phyloP scores from a whole-genome alignment of 2,329 filamentous ascomycete species.

The Diaporthe vexans region DNA sequence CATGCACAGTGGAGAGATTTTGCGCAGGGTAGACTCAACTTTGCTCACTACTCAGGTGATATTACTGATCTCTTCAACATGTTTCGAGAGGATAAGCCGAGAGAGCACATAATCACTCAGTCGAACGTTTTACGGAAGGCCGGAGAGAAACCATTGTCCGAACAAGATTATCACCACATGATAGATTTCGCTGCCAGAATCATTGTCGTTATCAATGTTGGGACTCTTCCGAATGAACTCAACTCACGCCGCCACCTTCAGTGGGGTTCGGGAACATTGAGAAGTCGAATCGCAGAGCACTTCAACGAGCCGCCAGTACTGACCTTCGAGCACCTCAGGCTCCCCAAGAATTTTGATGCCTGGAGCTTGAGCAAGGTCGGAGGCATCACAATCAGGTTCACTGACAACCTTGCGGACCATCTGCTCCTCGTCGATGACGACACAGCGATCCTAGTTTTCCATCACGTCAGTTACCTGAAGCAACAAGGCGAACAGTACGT shows the following conservation, averaged over 20 bases:
- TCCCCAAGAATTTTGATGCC: constrained; percentile 45
- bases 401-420: constrained; percentile 57
- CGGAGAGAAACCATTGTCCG: not conserved
- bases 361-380: constrained; percentile 48
- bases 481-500: constrained; percentile 44
- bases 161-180: not conserved
- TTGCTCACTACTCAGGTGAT: not conserved
- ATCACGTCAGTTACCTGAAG: constrained; percentile 55
- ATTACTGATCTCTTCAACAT: not conserved
- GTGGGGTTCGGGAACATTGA: not conserved
- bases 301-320: not conserved
- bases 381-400: constrained; percentile 54
- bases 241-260: not conserved
- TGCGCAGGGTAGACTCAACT: not conserved
- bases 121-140: not conserved
- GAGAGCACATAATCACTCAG: not conserved
- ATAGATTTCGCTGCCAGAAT: not conserved
- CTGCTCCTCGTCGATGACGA: constrained; percentile 55
- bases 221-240: constrained; percentile 6
- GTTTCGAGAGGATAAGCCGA: not conserved
- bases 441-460: constrained; percentile 54
- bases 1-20: not conserved
- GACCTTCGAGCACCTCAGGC: constrained; percentile 37
- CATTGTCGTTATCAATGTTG: not conserved
- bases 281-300: not conserved